Evolutionary conservation across 192 early-diverging fungal species (phyloP), one percentile per base, ranked within the genome.

Genomic region (Kickxella alabastrina): DNA sequence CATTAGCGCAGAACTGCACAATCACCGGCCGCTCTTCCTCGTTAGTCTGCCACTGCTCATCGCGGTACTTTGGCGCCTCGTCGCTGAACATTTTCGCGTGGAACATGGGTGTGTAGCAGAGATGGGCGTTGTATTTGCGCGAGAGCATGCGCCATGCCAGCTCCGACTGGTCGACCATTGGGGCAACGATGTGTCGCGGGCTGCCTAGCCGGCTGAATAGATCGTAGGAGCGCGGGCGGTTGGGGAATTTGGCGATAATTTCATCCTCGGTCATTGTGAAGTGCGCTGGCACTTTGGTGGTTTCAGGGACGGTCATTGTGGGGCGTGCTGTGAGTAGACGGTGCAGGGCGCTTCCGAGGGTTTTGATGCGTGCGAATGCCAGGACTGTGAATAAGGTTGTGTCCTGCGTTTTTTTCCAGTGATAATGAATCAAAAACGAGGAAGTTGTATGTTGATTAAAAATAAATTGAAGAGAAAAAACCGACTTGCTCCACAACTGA

Each of bases 31-130:
- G 53, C 63, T 99, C 93, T 10, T 69, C 61, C 22, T 76, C 77
- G 3, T 82, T 80, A 3, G 68, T 82, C 54, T 78, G 64, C 85
- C 88, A 92, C 36, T 85, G 81, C 50, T 92, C 90, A n/a, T 75
- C 53, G 31, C 83, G 73, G 59, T 90, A 92, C 51, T 78, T 82
- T 55, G 75, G 51, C 26, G 63, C 54, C 5, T 79, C 74, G 25
- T 92, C 84, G 42, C 74, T 61, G 68, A 99, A 99, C 12, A 92
- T 49, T 39, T 82, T 83, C 4, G 95, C 92, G 52, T 99, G 90
- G 62, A 98, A 89, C 96, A 98, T 98, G 39, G 97, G 97, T 10
- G 97, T 97, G 69, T 92, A 98, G 74, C 92, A 95, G 6, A 97
- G 73, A 0, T 95, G 66, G 2, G 92, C 87, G 35, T 79, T 82